phyloP scores from a whole-genome alignment of 169 alveolate species.

The Plasmodium inui region DNA sequence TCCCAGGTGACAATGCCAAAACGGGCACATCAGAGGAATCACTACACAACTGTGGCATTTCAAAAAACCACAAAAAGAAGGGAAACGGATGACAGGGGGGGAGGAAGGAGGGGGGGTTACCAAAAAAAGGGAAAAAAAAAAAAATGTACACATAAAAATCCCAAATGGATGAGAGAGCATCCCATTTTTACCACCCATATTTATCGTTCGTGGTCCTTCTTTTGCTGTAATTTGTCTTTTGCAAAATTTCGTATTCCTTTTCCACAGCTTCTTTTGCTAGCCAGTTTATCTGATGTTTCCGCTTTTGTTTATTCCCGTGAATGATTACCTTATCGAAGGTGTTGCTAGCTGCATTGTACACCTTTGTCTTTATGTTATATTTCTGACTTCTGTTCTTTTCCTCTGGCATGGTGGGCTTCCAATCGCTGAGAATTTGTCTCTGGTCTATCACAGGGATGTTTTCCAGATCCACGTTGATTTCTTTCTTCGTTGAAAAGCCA shows the following conservation, averaged over 20 bases:
- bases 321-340: slow-evolving; percentile 67
- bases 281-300: slow-evolving; percentile 87
- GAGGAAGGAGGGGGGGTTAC: not conserved
- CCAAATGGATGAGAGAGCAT: not conserved
- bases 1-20: not conserved
- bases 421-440: slow-evolving; percentile 40
- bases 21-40: not conserved
- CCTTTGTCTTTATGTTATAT: slow-evolving; percentile 68
- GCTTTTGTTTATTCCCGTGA: slow-evolving; percentile 71
- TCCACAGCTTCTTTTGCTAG: slow-evolving; percentile 90
- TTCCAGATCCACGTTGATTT: slow-evolving; percentile 22
- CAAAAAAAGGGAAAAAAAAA: not conserved
- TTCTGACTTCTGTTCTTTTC: slow-evolving; percentile 36
- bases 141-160: not conserved
- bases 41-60: not conserved
- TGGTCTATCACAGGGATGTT: slow-evolving; percentile 52
- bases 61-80: not conserved
- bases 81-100: not conserved
- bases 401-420: slow-evolving; percentile 54
- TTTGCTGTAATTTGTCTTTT: slow-evolving; percentile 83
- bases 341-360: slow-evolving; percentile 46
- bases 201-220: slow-evolving; percentile 87
- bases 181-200: slow-evolving; percentile 86
- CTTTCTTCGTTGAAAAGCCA: slow-evolving; percentile 45
- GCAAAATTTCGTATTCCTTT: slow-evolving; percentile 86